Base-by-base conservation (phyloP, 257 asterid species). In the Phtheirospermum japonicum region DNA sequence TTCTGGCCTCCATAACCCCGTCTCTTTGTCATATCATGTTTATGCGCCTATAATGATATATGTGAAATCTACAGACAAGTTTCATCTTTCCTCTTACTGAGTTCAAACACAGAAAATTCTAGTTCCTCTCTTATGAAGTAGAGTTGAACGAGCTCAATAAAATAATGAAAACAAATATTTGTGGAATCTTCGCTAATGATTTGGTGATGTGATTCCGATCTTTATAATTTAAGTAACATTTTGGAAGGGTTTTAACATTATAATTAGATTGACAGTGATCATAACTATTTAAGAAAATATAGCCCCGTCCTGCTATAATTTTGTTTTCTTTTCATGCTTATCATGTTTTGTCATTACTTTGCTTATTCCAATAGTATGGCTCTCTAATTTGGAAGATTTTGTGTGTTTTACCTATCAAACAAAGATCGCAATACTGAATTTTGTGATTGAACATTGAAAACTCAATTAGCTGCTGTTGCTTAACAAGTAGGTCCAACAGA, bases 261-360 rank as follows among this genome's bases (percentile, higher is more conserved):
- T 32, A 48, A 23, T 19, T 43, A 45, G 28, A 43, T 61, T 61
- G 42, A 45, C 34, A 39, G 16, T 5, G 2, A 32, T 60, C 65
- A 26, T 60, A 40, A 30, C 11, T 8, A 60, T n/a, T 26, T 39
- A 23, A 50, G 40, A 18, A 23, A 59, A 59, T 20, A n/a, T 40
- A 20, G n/a, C 28, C 33, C 10, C 23, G 7, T 39, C 45, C 13
- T 39, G 28, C 28, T 23, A 23, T 23, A 23, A 23, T 3, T 23
- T 23, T 23, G 28, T 23, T 23, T 23, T 3, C 3, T 1, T 23
- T 23, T 23, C 28, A 23, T 23, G 3, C 3, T 23, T 23, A 23
- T 23, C 28, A 23, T 3, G 28, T 10, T 12, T 8, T 39, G 36
- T 9, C 30, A 52, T 63, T 7, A 32, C 11, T 14, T 31, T 49